Percentiles rank a stretch among this genome's conserved stretches.
Conservation (phyloP, 2,329 filamentous ascomycete genomes). For the Claviceps sorghi region DNA sequence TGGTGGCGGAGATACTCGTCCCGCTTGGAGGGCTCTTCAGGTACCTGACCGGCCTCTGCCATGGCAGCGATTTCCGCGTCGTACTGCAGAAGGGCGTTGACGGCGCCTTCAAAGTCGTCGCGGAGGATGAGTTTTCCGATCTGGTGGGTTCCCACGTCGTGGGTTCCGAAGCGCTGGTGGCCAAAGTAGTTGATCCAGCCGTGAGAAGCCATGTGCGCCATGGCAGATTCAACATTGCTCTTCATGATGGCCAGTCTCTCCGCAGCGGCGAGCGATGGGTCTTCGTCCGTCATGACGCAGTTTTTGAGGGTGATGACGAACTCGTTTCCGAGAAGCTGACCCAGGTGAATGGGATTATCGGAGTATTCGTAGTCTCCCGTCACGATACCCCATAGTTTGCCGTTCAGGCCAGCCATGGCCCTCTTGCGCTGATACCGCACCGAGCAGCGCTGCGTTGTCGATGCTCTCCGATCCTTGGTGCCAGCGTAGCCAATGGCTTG, state of each 20-base stretch:
- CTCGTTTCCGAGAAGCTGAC: slow-evolving; percentile 77
- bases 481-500: slow-evolving; percentile 66
- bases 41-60: slow-evolving; percentile 22
- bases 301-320: slow-evolving; percentile 87
- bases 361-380: slow-evolving; percentile 75
- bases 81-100: slow-evolving; percentile 63
- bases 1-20: slow-evolving; percentile 71
- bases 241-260: slow-evolving; percentile 18
- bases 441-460: slow-evolving; percentile 71
- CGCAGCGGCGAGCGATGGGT: slow-evolving; percentile 9
- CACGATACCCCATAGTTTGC: slow-evolving; percentile 44
- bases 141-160: slow-evolving; percentile 69
- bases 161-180: slow-evolving; percentile 90
- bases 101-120: slow-evolving; percentile 65
- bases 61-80: slow-evolving; percentile 43
- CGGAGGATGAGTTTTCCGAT: slow-evolving; percentile 74
- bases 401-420: slow-evolving; percentile 50
- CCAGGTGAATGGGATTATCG: slow-evolving; percentile 58
- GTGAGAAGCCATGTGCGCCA: slow-evolving; percentile 52
- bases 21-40: slow-evolving; percentile 38
- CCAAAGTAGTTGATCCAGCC: slow-evolving; percentile 98
- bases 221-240: slow-evolving; percentile 35
- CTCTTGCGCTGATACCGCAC: slow-evolving; percentile 37
- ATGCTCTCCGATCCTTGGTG: slow-evolving; percentile 80
- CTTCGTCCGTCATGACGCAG: slow-evolving; percentile 45